Evolutionary conservation across 1,284 basidiomycete species (phyloP), one percentile per base, ranked within the genome.

Genomic region (Ustilago xerochloae): DNA sequence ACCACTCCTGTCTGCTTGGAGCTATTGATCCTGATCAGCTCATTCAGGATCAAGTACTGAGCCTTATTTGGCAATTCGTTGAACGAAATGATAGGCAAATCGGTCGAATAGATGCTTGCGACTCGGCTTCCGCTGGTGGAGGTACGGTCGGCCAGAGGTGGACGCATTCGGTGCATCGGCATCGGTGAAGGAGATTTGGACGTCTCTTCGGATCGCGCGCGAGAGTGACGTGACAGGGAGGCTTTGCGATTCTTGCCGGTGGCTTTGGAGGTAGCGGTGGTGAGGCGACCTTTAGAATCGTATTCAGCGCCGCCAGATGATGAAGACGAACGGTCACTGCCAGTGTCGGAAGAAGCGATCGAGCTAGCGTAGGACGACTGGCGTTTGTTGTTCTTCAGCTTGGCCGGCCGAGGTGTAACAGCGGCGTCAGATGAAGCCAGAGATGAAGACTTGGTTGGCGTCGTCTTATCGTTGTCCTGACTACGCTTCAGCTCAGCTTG

Each of bases 41-140:
- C 81, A 63, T 84, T 84, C 28, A 84, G 45, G 29, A 84, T 84
- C 26, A 84, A 48, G 54, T 83, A 84, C 65, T 84, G 82, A 36
- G 81, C 82, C 54, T 77, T 79, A 55, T 84, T 83, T 16, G 82
- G 82, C 52, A 84, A 52, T 45, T 78, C 77, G 64, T 84, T 84
- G 77, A 84, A 84, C 39, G 78, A 73, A 8, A 83, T 62, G 22
- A 58, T 38, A 6, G 78, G 76, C 24, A 60, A 22, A 29, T 70
- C 57, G 15, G 65, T 63, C 28, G 64, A 56, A 39, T 70, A 67
- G 39, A 59, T 68, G 54, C 62, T 59, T 6, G 57, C 33, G 10
- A 48, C 57, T 16, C 53, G 46, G 26, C 46, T 60, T n/a, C n/a
- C n/a, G 3, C n/a, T n/a, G 3, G 51, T 22, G 18, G 58, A 48